A percentile compares a stretch with the other conserved stretches of the same genome.
Evolutionary conservation across 2,329 filamentous ascomycete genomes (phyloP).

Genomic region (Diplodia scrobiculata): DNA sequence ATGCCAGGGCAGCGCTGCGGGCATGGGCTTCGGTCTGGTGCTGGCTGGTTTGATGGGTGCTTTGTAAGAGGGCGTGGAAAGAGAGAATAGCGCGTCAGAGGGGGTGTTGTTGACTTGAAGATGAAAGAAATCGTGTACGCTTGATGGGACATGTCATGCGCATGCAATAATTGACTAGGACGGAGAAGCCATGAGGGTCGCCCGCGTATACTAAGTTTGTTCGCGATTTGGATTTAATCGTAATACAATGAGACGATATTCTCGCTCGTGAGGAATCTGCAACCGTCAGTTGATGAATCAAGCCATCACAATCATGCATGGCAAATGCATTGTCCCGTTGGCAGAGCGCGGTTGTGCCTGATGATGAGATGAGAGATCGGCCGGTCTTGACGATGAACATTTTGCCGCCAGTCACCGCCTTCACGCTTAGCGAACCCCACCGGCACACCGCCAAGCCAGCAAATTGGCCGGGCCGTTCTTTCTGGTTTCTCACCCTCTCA

Average conservation of each 20-base stretch:
- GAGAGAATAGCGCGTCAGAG: background rate
- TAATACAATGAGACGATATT: background rate
- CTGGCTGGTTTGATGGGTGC: slow-evolving; percentile 22
- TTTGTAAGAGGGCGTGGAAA: background rate
- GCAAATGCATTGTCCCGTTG: background rate
- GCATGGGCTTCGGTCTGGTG: slow-evolving; percentile 22
- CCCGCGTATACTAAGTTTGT: background rate
- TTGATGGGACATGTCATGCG: background rate
- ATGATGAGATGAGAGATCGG: background rate
- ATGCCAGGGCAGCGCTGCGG: slow-evolving; percentile 13
- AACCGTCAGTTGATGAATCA: background rate
- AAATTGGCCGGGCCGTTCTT: slow-evolving; percentile 14
- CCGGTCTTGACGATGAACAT: background rate
- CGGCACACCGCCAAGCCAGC: slow-evolving; percentile 18
- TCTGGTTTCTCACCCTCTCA: background rate
- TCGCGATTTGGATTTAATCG: background rate
- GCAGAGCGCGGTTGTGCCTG: background rate
- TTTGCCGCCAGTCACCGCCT: slow-evolving; percentile 6
- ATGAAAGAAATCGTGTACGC: background rate
- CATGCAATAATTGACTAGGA: background rate
- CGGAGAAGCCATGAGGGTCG: background rate
- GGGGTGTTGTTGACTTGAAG: background rate
- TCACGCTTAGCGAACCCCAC: slow-evolving; percentile 13
- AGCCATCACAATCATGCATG: background rate
- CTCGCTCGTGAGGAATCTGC: background rate